Percentiles rank a stretch among this genome's conserved stretches.
phyloP scores from a whole-genome alignment of 306 rosid species.

The Pterocarpus macrocarpus region DNA sequence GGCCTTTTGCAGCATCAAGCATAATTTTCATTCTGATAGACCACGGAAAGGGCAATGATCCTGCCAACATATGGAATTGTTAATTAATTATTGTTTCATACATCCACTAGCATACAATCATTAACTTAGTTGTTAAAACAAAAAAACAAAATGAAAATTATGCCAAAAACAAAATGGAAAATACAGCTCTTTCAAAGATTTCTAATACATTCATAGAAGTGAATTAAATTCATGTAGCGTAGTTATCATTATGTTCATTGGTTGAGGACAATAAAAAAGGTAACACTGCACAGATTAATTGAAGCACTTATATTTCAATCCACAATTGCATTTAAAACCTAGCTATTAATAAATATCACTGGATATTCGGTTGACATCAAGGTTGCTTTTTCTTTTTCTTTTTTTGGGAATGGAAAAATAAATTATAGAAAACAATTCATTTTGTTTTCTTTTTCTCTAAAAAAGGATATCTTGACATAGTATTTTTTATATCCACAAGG shows the following conservation, averaged over 20 bases:
- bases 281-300: not conserved
- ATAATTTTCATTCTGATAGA: conserved; percentile 60
- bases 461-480: too few species aligned
- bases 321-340: not conserved
- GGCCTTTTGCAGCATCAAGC: conserved; percentile 76
- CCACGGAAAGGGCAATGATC: conserved; percentile 64
- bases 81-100: not conserved
- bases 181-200: not conserved
- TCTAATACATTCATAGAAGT: not conserved
- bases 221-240: not conserved
- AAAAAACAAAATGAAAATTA: not conserved
- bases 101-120: not conserved
- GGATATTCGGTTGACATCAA: too few species aligned
- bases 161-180: not conserved
- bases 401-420: too few species aligned
- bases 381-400: too few species aligned
- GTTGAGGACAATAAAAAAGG: not conserved
- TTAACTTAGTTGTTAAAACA: not conserved
- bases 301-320: not conserved
- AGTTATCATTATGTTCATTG: not conserved
- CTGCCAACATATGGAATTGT: conserved; percentile 35
- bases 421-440: too few species aligned
- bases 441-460: too few species aligned
- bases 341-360: too few species aligned
- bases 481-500: too few species aligned